phyloP scores from a whole-genome alignment of 345 rosid species.

The Eucalyptus polyanthemos region DNA sequence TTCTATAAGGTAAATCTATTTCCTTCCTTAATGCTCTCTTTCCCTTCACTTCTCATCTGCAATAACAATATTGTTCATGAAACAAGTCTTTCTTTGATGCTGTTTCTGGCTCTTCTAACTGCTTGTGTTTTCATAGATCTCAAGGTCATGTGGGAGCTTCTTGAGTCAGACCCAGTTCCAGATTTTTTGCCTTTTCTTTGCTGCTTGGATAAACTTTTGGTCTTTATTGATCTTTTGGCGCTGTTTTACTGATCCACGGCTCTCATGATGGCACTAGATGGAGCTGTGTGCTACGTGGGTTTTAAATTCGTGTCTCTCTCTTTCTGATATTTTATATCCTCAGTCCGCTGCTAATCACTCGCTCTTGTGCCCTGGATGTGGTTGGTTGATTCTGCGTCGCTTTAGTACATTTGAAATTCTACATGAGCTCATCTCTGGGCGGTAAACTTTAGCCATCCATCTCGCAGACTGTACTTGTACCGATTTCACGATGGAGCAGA shows the following conservation, averaged over 20 bases:
- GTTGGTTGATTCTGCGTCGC: not conserved
- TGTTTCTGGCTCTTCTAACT: not conserved
- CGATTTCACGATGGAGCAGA: not conserved
- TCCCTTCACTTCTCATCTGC: not conserved
- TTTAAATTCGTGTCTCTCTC: not conserved
- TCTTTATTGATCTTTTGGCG: not conserved
- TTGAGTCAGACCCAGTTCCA: not conserved
- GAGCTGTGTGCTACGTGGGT: not conserved
- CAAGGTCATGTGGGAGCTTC: not conserved
- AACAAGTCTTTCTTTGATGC: not conserved
- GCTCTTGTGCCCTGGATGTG: not conserved
- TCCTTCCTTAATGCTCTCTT: not conserved
- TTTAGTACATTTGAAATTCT: not conserved
- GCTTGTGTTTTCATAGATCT: not conserved
- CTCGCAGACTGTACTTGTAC: not conserved
- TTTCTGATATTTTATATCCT: not conserved
- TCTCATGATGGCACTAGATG: not conserved
- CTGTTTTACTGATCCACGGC: not conserved
- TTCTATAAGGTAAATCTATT: slow-evolving; percentile 67
- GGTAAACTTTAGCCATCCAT: not conserved
- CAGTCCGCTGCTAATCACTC: not conserved
- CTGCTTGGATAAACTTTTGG: not conserved
- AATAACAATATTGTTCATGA: not conserved
- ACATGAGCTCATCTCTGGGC: not conserved
- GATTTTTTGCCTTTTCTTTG: not conserved